Conservation (phyloP, 2,329 filamentous ascomycete species). For the Talaromyces sp. region DNA sequence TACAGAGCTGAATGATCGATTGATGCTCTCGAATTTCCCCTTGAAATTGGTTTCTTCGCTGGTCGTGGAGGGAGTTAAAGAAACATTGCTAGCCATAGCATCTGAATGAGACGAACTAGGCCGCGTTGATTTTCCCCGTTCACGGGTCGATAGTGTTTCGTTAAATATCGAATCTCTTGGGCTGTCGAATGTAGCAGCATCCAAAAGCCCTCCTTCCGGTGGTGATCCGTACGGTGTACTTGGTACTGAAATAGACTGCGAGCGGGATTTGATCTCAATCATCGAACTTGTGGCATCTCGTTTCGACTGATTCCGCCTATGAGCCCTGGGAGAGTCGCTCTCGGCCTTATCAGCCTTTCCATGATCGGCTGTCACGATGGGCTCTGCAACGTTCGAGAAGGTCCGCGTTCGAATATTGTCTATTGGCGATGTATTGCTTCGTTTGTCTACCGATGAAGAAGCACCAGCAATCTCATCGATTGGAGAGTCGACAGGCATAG, state of each 20-base stretch:
- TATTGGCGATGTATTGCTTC: constrained; percentile 46
- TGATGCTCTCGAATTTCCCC: constrained; percentile 31
- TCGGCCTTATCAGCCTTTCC: constrained; percentile 64
- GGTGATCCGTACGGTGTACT: constrained; percentile 48
- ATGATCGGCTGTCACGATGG: constrained; percentile 65
- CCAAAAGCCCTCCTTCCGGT: constrained; percentile 34
- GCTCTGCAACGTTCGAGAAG: constrained; percentile 60
- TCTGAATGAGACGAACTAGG: constrained; percentile 31
- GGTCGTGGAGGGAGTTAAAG: constrained; percentile 7
- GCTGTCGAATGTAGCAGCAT: constrained; percentile 34
- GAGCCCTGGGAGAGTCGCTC: constrained; percentile 51
- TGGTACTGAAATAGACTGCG: constrained; percentile 54
- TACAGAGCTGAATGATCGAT: constrained; percentile 26
- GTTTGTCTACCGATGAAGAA: constrained; percentile 32
- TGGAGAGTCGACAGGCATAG: constrained; percentile 24
- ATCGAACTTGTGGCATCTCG: constrained; percentile 62
- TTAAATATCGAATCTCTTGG: constrained; percentile 19
- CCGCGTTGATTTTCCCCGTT: constrained; percentile 20
- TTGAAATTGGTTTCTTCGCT: constrained; percentile 30
- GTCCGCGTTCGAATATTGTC: constrained; percentile 60
- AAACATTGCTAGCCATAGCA: constrained; percentile 21
- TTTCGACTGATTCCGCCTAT: constrained; percentile 40
- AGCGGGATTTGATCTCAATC: constrained; percentile 64
- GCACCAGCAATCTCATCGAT: constrained; percentile 24
- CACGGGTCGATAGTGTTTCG: constrained; percentile 19